Conservation (phyloP, 2,329 filamentous ascomycete genomes). For the Chaetomium sp. region DNA sequence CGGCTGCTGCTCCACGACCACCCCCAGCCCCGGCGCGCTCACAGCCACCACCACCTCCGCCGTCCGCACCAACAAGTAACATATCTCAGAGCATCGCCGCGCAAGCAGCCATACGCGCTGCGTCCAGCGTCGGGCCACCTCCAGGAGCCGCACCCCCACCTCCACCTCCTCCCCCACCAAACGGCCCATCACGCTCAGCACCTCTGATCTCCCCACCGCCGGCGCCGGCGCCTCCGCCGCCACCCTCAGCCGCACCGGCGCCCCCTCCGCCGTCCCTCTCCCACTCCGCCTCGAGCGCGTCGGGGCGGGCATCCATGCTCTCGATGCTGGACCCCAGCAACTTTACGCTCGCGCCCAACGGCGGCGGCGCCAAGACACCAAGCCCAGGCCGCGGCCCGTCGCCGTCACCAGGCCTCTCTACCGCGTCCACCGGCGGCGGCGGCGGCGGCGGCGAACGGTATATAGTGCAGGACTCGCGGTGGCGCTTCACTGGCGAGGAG, state of each 20-base stretch:
- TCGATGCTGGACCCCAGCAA: slow-evolving; percentile 73
- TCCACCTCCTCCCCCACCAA: slow-evolving; percentile 42
- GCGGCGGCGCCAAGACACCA: slow-evolving; percentile 50
- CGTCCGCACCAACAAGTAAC: slow-evolving; percentile 40
- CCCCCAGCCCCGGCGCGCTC: slow-evolving; percentile 42
- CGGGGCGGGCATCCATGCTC: slow-evolving; percentile 50
- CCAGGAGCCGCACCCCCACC: slow-evolving; percentile 42
- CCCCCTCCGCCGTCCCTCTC: slow-evolving; percentile 41
- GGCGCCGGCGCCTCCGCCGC: slow-evolving; percentile 39
- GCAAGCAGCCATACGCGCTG: slow-evolving; percentile 46
- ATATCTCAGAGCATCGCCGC: slow-evolving; percentile 43
- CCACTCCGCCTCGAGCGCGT: slow-evolving; percentile 36
- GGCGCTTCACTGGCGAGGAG: slow-evolving; percentile 82
- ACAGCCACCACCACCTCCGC: slow-evolving; percentile 43
- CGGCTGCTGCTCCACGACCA: slow-evolving; percentile 47
- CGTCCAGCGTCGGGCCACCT: slow-evolving; percentile 36
- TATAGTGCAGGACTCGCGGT: slow-evolving; percentile 75
- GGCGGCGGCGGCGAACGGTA: slow-evolving; percentile 43
- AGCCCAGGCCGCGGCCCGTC: slow-evolving; percentile 47
- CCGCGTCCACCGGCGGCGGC: slow-evolving; percentile 18
- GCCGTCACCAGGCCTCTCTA: slow-evolving; percentile 35
- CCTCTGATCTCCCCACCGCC: slow-evolving; percentile 33
- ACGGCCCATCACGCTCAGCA: slow-evolving; percentile 38
- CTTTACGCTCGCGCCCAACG: slow-evolving; percentile 72
- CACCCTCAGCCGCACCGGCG: slow-evolving; percentile 46